These are phyloP conservation scores for Melastoma malabathricum DNA, from an alignment of 345 rosid genomes.

Conservation along the genomic window DNA sequence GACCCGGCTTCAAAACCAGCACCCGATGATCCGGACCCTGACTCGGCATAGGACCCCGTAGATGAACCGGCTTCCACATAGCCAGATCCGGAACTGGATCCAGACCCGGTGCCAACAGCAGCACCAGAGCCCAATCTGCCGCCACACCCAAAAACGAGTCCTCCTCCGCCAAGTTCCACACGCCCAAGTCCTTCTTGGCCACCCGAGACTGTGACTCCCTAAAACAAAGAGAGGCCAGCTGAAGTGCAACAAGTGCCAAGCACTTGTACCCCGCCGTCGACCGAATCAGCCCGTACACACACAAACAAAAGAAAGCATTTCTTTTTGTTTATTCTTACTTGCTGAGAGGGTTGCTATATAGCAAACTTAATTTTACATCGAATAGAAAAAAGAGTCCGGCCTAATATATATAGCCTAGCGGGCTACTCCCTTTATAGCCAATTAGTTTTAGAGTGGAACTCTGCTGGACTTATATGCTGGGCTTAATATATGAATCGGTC, in stretches of 20 bases:
- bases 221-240: constrained; percentile 5
- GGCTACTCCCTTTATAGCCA: too few species aligned
- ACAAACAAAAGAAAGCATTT: too few species aligned
- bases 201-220: constrained; percentile 23
- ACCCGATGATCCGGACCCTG: constrained; percentile 21
- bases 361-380: too few species aligned
- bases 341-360: too few species aligned
- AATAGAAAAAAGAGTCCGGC: too few species aligned
- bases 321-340: too few species aligned
- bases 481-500: too few species aligned
- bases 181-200: constrained; percentile 38
- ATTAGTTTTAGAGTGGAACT: too few species aligned
- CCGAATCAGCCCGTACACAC: too few species aligned
- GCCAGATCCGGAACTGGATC: constrained; percentile 16
- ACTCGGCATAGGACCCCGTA: constrained; percentile 59
- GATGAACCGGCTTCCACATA: constrained; percentile 63
- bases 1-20: constrained; percentile 17
- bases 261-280: constrained; percentile 10
- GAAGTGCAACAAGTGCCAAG: constrained; percentile 7
- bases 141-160: constrained; percentile 15
- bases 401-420: too few species aligned
- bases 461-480: too few species aligned
- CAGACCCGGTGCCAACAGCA: constrained; percentile 12
- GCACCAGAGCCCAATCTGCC: constrained; percentile 18
- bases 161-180: constrained; percentile 13